Base-by-base conservation (phyloP, 495 filamentous ascomycete genomes). In the Penicillium cosmopolitanum region DNA sequence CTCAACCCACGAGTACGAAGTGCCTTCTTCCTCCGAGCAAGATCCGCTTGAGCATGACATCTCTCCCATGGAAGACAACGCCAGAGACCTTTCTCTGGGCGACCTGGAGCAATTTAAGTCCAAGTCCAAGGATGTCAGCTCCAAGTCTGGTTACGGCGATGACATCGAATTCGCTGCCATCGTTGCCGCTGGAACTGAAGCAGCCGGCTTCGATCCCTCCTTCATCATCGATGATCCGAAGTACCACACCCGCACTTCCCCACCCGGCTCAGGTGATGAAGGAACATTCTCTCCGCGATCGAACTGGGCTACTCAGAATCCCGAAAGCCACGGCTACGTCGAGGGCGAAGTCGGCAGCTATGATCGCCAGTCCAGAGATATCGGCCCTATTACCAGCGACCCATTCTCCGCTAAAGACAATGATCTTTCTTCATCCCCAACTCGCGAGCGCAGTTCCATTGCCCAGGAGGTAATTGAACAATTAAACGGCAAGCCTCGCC, bases 81-180 rank as follows among this genome's bases (percentile, higher is more conserved):
- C 51, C n/a, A 56, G 60, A 34, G 67, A 75, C n/a, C 51, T 55
- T 4, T 50, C 70, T 2, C 48, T 63, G 56, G 60, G 36, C 25
- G 60, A 52, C 6, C 52, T 56, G 0, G 57, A 65, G 23, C 53
- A 58, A 19, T 31, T 34, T 0, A 56, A 61, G 44, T 51, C 66
- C 42, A 73, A 65, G 61, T 51, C 66, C 42, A 73, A 65, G 60
- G 33, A 54, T 47, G 15, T 64, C 25, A 19, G 53, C 12, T 16
- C 28, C 13, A 57, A 56, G 7, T 23, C 51, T 8, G 62, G 58
- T 2, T 64, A 68, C 48, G 70, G 77, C 8, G 78, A 85, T 25
- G 89, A 92, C 56, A 75, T 87, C 40, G 86, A 84, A 35, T 92
- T 92, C 50, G 83, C 87, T 16, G 88, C 88, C 23, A 84, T 80